phyloP scores from a whole-genome alignment of 2,329 filamentous ascomycete species.

The Cladosporium velox region DNA sequence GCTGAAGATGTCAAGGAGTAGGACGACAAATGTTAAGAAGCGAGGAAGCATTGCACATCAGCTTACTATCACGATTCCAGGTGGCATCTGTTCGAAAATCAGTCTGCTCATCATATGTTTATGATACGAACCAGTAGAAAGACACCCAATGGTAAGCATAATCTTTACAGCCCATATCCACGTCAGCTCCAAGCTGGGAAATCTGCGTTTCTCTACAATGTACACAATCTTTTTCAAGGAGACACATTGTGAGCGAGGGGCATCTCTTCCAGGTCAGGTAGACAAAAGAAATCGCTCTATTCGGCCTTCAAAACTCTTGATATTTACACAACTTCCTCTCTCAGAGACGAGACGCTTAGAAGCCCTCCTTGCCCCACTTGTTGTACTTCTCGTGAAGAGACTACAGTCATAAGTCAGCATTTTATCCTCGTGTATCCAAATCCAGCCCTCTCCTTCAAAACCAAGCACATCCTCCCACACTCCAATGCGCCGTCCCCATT shows the following conservation, averaged over 20 bases:
- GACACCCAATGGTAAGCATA: not conserved
- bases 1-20: not conserved
- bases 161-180: not conserved
- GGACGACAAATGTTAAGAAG: not conserved
- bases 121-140: not conserved
- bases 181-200: not conserved
- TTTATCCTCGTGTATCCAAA: not conserved
- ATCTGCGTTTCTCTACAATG: not conserved
- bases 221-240: not conserved
- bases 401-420: slow-evolving; percentile 48
- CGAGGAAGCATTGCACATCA: not conserved
- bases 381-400: slow-evolving; percentile 95
- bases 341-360: slow-evolving; percentile 47
- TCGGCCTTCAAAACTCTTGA: slow-evolving; percentile 21
- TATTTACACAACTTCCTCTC: slow-evolving; percentile 18
- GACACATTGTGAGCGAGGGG: not conserved
- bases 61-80: not conserved
- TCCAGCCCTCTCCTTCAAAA: not conserved
- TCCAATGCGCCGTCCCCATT: not conserved
- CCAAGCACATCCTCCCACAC: not conserved
- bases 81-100: not conserved
- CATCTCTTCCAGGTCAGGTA: not conserved
- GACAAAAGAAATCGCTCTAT: slow-evolving; percentile 20
- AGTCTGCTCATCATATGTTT: not conserved
- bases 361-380: slow-evolving; percentile 99